Evolutionary conservation across 1,284 basidiomycete species (phyloP).

Genomic region (Sporisorium reilianum): DNA sequence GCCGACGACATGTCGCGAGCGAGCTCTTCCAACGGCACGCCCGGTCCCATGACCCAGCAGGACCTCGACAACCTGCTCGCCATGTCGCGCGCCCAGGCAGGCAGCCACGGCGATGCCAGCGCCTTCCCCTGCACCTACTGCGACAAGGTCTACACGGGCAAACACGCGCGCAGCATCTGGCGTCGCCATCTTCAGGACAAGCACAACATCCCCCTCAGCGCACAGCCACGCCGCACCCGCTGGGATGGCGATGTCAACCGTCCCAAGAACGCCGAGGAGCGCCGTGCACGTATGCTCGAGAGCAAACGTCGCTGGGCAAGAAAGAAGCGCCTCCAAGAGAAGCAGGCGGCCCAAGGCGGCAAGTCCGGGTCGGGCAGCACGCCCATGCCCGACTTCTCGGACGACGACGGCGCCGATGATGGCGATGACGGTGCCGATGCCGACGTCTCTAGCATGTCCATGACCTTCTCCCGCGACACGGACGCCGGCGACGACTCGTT

Average conservation of each 20-base stretch:
- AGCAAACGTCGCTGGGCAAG: conserved; percentile 73
- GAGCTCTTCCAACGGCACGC: conserved; percentile 31
- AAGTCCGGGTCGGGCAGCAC: conserved; percentile 33
- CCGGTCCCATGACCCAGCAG: conserved; percentile 44
- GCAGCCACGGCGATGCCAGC: conserved; percentile 47
- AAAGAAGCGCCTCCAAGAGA: conserved; percentile 70
- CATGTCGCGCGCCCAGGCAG: conserved; percentile 59
- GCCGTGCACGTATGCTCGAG: conserved; percentile 72
- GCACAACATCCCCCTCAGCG: conserved; percentile 72
- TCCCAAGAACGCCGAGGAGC: conserved; percentile 72
- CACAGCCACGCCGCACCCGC: conserved; percentile 73
- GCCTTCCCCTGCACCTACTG: conserved; percentile 71
- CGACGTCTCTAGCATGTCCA: conserved; percentile 43
- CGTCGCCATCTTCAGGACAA: conserved; percentile 74
- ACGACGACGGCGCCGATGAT: conserved; percentile 27
- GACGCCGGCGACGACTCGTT: conserved; percentile 25
- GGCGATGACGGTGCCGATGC: conserved; percentile 46
- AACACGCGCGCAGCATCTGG: conserved; percentile 74
- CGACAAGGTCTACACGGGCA: conserved; percentile 72
- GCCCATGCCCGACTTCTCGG: conserved; percentile 32
- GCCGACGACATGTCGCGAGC: conserved; percentile 33
- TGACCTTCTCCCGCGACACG: conserved; percentile 23
- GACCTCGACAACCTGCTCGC: conserved; percentile 61
- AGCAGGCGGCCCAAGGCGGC: conserved; percentile 44
- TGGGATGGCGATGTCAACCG: conserved; percentile 74